Percentiles rank a stretch among this genome's conserved stretches.
Evolutionary conservation across 805 yeast genomes (phyloP).

Genomic region (Tetrapisispora namnaoensis): DNA sequence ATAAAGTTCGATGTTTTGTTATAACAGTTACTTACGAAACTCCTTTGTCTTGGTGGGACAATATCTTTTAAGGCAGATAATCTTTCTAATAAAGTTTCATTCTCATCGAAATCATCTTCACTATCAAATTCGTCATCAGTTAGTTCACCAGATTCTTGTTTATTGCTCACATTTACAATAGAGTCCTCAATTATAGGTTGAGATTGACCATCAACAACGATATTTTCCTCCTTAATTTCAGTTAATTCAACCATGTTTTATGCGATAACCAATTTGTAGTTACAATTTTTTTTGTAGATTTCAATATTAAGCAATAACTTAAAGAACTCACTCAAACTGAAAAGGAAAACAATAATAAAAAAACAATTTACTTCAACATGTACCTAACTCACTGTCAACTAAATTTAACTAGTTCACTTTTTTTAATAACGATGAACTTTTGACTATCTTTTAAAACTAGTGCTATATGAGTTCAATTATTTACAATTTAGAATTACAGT

Average conservation of each 20-base stretch:
- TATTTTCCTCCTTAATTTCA: constrained; percentile 25
- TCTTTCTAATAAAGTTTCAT: constrained; percentile 83
- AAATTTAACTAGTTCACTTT: background rate
- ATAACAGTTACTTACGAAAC: constrained; percentile 30
- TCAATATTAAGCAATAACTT: too few relatives aligned
- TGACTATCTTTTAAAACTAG: too few relatives aligned
- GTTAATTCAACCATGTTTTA: constrained; percentile 29
- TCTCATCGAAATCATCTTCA: constrained; percentile 60
- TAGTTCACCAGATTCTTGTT: constrained; percentile 4
- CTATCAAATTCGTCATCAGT: constrained; percentile 41
- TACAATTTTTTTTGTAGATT: background rate
- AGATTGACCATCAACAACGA: constrained; percentile 16
- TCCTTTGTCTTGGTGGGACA: constrained; percentile 79
- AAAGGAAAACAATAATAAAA: background rate
- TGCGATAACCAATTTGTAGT: background rate
- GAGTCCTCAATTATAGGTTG: constrained; percentile 52
- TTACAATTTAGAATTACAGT: too few relatives aligned
- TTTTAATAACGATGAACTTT: too few relatives aligned
- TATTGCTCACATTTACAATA: constrained; percentile 27
- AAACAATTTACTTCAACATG: too few relatives aligned
- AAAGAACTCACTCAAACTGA: too few relatives aligned
- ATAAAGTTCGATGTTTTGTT: constrained; percentile 33
- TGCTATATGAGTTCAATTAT: too few relatives aligned
- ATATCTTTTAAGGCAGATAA: constrained; percentile 85
- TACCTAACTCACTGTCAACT: background rate